phyloP scores from a whole-genome alignment of 176 grass and related monocot species.

The Olyra latifolia region DNA sequence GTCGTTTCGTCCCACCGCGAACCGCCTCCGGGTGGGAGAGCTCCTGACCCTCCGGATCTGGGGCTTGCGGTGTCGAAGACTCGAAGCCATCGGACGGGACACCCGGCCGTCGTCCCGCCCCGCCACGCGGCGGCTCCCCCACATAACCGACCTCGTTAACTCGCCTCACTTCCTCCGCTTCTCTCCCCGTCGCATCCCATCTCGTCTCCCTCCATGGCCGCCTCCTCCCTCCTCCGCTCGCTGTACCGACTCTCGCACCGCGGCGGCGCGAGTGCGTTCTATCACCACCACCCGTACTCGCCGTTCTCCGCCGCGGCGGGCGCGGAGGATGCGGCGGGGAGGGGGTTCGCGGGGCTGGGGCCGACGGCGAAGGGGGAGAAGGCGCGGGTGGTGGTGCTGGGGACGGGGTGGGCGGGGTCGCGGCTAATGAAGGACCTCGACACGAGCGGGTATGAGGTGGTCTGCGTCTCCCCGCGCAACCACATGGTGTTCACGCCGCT shows the following conservation, averaged over 20 bases:
- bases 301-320: slow-evolving; percentile 23
- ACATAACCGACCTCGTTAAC: background rate
- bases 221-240: slow-evolving; percentile 36
- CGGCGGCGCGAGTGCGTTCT: background rate
- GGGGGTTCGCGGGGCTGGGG: slow-evolving; percentile 47
- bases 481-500: slow-evolving; percentile 99
- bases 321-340: slow-evolving; percentile 10
- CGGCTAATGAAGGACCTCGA: slow-evolving; percentile 91
- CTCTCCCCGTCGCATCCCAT: slow-evolving; percentile 11
- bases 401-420: slow-evolving; percentile 89
- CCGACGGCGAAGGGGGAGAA: slow-evolving; percentile 79
- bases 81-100: slow-evolving; percentile 18
- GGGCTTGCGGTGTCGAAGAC: background rate
- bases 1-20: slow-evolving; percentile 14
- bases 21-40: background rate
- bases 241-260: slow-evolving; percentile 25
- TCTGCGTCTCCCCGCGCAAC: slow-evolving; percentile 93
- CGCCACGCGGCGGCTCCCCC: slow-evolving; percentile 19
- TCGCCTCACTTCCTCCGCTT: slow-evolving; percentile 24
- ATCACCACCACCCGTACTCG: background rate
- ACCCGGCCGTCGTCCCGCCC: background rate
- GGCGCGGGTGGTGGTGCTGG: slow-evolving; percentile 84
- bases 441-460: slow-evolving; percentile 71
- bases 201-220: slow-evolving; percentile 34
- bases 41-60: background rate